These are phyloP conservation scores for Arthonia radiata DNA, from an alignment of 495 filamentous ascomycete species.

Conservation along the genomic window DNA sequence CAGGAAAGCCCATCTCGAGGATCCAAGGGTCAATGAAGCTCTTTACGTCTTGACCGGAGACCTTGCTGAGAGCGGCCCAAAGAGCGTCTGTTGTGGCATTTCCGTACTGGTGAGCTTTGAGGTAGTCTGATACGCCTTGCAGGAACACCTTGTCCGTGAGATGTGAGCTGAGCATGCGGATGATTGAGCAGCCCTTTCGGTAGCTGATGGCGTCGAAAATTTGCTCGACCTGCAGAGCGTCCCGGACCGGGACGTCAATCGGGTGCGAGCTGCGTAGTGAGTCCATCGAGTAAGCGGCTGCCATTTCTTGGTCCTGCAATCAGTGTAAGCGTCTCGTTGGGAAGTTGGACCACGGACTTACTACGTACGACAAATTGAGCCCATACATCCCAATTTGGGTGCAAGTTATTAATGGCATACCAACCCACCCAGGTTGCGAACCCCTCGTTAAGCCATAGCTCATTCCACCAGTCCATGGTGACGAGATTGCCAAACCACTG, in stretches of 20 bases:
- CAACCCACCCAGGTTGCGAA: slow-evolving; percentile 98
- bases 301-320: slow-evolving; percentile 59
- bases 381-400: slow-evolving; percentile 92
- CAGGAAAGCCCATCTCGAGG: slow-evolving; percentile 76
- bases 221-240: slow-evolving; percentile 82
- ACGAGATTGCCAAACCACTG: slow-evolving; percentile 98
- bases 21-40: slow-evolving; percentile 86
- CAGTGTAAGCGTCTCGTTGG: slow-evolving; percentile 6
- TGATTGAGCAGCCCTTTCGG: slow-evolving; percentile 79
- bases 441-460: slow-evolving; percentile 83
- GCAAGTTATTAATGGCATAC: slow-evolving; percentile 72
- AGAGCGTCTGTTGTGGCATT: slow-evolving; percentile 87
- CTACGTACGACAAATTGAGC: slow-evolving; percentile 64
- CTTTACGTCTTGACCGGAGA: slow-evolving; percentile 69
- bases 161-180: slow-evolving; percentile 78
- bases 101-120: slow-evolving; percentile 69
- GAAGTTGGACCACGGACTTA: slow-evolving; percentile 20
- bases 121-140: slow-evolving; percentile 63
- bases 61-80: slow-evolving; percentile 73
- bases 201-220: slow-evolving; percentile 94
- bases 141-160: slow-evolving; percentile 71
- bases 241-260: slow-evolving; percentile 76
- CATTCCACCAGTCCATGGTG: slow-evolving; percentile 78
- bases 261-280: slow-evolving; percentile 75
- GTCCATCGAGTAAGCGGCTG: slow-evolving; percentile 75